Evolutionary conservation across 345 rosid species (phyloP).

Genomic region (Lenwebbia sp.): DNA sequence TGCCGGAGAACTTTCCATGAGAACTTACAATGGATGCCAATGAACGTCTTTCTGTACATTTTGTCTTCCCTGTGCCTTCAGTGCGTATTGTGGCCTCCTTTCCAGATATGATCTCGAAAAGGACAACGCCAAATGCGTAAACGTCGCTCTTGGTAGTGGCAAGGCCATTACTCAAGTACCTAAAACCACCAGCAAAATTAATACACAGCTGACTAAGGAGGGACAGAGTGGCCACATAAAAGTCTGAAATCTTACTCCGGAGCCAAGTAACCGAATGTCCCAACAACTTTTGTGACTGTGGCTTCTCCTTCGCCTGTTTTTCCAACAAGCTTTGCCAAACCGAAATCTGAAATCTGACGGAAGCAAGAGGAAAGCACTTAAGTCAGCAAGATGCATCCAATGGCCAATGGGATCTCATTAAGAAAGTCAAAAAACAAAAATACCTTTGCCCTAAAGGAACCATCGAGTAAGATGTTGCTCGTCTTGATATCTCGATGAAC

Average conservation of each 20-base stretch:
- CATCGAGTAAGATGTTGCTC: constrained; percentile 83
- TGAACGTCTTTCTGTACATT: constrained; percentile 78
- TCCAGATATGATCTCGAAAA: constrained; percentile 83
- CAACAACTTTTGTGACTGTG: constrained; percentile 85
- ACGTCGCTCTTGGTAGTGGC: constrained; percentile 90
- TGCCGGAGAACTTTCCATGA: background rate
- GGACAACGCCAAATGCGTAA: constrained; percentile 94
- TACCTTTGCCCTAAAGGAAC: constrained; percentile 86
- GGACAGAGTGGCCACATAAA: background rate
- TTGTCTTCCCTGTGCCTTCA: constrained; percentile 35
- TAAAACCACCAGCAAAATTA: constrained; percentile 3
- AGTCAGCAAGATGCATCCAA: background rate
- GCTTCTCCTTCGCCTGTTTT: constrained; percentile 72
- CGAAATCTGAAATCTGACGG: constrained; percentile 85
- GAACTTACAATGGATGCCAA: constrained; percentile 71
- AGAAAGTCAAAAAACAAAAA: background rate
- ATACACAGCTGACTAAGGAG: background rate
- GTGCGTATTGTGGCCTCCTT: constrained; percentile 72
- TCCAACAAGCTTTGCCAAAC: constrained; percentile 85
- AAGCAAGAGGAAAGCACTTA: background rate
- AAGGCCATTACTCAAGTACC: constrained; percentile 81
- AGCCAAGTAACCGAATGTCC: constrained; percentile 90
- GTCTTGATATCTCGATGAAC: constrained; percentile 97
- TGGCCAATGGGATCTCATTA: background rate
- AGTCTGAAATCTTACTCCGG: constrained; percentile 62